phyloP scores from a whole-genome alignment of 768 basidiomycete genomes.

The Lactifluus subvellereus region DNA sequence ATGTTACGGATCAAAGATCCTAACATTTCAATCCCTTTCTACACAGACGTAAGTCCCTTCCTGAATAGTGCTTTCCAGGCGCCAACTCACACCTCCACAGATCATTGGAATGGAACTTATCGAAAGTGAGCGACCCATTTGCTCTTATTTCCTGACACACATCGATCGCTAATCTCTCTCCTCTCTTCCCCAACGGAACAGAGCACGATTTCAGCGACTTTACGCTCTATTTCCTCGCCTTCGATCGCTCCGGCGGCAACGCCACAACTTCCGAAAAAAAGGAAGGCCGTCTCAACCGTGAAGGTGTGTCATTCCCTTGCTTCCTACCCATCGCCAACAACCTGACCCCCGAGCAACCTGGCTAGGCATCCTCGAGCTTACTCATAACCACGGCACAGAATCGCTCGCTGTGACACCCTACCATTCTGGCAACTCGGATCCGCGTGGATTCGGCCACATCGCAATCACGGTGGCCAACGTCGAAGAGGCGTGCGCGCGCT shows the following conservation, averaged over 20 bases:
- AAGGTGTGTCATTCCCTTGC: conserved; percentile 43
- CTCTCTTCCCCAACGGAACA: conserved; percentile 25
- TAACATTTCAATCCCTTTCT: conserved; percentile 73
- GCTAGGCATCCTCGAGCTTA: conserved; percentile 73
- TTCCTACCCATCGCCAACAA: background rate
- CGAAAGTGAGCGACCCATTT: conserved; percentile 23
- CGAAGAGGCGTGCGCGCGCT: conserved; percentile 73
- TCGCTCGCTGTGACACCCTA: conserved; percentile 79
- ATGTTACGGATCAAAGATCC: conserved; percentile 90
- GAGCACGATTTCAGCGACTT: conserved; percentile 55
- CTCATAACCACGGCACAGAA: conserved; percentile 90
- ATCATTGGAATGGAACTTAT: conserved; percentile 32
- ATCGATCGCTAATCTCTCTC: background rate
- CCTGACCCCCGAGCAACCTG: background rate
- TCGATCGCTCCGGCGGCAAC: conserved; percentile 50
- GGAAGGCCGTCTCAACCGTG: conserved; percentile 47
- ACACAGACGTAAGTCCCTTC: conserved; percentile 51
- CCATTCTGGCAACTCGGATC: conserved; percentile 78
- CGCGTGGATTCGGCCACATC: conserved; percentile 82
- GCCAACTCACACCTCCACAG: conserved; percentile 12
- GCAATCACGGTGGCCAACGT: conserved; percentile 81
- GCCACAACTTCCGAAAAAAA: conserved; percentile 50
- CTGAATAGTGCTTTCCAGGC: background rate
- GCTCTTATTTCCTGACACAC: background rate
- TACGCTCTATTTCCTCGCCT: conserved; percentile 84